These are phyloP conservation scores for Cucurbitaria berberidis DNA, from an alignment of 2,329 filamentous ascomycete genomes.

Conservation along the genomic window DNA sequence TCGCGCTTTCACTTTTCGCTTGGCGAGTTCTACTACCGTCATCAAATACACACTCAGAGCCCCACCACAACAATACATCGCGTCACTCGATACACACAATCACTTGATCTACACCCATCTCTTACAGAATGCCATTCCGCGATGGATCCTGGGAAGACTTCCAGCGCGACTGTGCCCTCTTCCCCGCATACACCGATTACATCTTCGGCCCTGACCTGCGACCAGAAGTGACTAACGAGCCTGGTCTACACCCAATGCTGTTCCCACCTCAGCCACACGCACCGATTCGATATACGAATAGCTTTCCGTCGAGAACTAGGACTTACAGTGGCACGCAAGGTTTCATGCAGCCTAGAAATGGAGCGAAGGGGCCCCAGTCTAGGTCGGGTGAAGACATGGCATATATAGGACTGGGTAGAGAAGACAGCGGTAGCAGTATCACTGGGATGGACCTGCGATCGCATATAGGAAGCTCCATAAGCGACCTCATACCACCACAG, in stretches of 20 bases:
- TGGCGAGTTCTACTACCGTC: no score
- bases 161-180: constrained; percentile 24
- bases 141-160: constrained; percentile 24
- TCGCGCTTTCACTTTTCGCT: no score
- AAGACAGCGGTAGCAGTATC: background rate
- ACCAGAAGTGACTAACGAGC: constrained; percentile 14
- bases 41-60: background rate
- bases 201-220: constrained; percentile 24
- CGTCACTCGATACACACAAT: background rate
- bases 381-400: background rate
- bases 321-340: background rate
- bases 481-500: background rate
- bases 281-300: constrained; percentile 11
- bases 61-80: background rate
- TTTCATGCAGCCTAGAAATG: background rate
- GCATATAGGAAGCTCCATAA: background rate
- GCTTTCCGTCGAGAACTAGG: constrained; percentile 9
- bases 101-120: background rate
- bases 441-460: background rate
- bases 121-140: constrained; percentile 22
- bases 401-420: background rate
- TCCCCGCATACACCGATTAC: constrained; percentile 32
- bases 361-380: background rate
- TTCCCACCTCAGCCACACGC: background rate
- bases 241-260: constrained; percentile 23